Evolutionary conservation across 306 rosid genomes (phyloP), one percentile per base, ranked within the genome.

Genomic region (Amphicarpaea edgeworthii): DNA sequence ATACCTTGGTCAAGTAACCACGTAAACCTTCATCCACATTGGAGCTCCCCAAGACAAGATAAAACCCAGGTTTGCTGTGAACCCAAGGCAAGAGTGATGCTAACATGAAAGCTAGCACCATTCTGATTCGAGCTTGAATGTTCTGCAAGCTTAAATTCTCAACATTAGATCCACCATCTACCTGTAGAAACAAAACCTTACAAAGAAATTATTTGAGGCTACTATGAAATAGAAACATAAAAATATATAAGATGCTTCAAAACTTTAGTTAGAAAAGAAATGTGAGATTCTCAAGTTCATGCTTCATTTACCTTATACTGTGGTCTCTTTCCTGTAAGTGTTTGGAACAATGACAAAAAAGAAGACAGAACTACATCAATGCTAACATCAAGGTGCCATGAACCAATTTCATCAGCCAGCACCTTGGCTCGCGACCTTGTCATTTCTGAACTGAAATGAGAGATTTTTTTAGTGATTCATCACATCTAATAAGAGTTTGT

Each of bases 31-130:
- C 99, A 58, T 95, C 99, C 75, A 95, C 97, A 67, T 95, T 95
- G 68, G 97, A 89, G 85, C 96, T 90, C 53, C 97, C 99, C 79
- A 95, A 81, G 76, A 95, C 97, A 82, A 95, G 99, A 88, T 85
- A 92, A 90, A 95, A 92, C 61, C 96, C 97, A 57, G 87, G 84
- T 80, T 92, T 92, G 69, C 23, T 85, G 80, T 95, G 97, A 85
- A 95, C 99, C 99, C 97, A 95, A 70, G 99, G 97, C 85, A 92
- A 84, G 53, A 95, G 97, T 53, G 97, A 95, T 0, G 99, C 99
- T 61, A 88, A 78, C 99, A 92, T 95, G 85, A 92, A 95, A 85
- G 99, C 99, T 60, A 95, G 85, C 71, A 95, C 92, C 99, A 95
- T 95, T 75, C 97, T 89, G 24, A 92, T 89, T 84, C 97, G 84